These are phyloP conservation scores for Tuber magnatum DNA, from an alignment of 495 filamentous ascomycete genomes.

Conservation along the genomic window DNA sequence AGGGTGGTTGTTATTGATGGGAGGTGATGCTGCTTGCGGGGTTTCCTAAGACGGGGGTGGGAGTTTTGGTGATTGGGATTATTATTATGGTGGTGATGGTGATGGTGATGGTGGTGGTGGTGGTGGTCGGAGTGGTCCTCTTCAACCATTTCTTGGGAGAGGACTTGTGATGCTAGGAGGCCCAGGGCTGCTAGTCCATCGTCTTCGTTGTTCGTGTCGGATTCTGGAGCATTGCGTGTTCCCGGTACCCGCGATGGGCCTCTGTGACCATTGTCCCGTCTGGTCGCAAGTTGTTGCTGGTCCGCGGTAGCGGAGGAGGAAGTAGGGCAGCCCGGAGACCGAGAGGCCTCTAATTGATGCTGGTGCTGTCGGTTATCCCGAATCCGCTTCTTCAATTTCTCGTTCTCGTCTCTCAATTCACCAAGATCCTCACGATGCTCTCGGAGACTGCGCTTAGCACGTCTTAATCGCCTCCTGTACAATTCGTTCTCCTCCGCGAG, in stretches of 20 bases:
- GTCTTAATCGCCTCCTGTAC: slow-evolving; percentile 58
- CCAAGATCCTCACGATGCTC: slow-evolving; percentile 61
- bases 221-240: slow-evolving; percentile 1
- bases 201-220: slow-evolving; percentile 14
- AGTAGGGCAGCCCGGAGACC: slow-evolving; percentile 19
- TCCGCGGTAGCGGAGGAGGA: not conserved
- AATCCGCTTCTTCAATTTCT: slow-evolving; percentile 72
- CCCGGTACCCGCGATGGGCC: not conserved
- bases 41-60: slow-evolving; percentile 14
- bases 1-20: slow-evolving; percentile 26
- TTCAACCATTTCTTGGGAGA: slow-evolving; percentile 31
- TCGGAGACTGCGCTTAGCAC: slow-evolving; percentile 65
- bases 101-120: slow-evolving; percentile 7
- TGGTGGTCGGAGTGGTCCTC: slow-evolving; percentile 5
- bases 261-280: not conserved
- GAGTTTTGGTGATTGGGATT: slow-evolving; percentile 23
- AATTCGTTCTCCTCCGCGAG: slow-evolving; percentile 58
- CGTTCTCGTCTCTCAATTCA: slow-evolving; percentile 60
- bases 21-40: slow-evolving; percentile 16
- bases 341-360: slow-evolving; percentile 34
- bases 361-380: slow-evolving; percentile 46
- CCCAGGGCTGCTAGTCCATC: slow-evolving; percentile 29
- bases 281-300: not conserved
- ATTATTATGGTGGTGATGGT: not conserved
- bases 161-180: slow-evolving; percentile 28